A percentile compares a stretch with the other conserved stretches of the same genome.
phyloP scores from a whole-genome alignment of 2,329 filamentous ascomycete species.

The Microdochium bolleyi region DNA sequence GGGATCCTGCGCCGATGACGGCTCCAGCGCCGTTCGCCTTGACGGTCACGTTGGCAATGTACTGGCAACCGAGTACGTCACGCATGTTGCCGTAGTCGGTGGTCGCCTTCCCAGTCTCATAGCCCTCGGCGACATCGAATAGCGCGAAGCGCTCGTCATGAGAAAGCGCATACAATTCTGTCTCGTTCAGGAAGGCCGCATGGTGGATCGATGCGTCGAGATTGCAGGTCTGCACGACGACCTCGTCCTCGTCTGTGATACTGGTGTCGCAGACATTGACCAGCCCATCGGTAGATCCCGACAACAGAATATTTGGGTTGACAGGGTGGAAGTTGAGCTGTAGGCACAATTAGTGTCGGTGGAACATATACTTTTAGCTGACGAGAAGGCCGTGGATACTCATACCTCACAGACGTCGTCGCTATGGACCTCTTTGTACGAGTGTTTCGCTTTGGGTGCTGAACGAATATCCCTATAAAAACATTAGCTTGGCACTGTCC shows the following conservation, averaged over 20 bases:
- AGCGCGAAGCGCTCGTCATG: conserved; percentile 73
- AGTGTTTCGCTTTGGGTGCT: conserved; percentile 34
- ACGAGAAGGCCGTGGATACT: background rate
- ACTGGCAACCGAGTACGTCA: conserved; percentile 59
- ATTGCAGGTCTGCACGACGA: conserved; percentile 71
- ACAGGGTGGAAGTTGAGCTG: conserved; percentile 55
- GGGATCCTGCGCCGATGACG: conserved; percentile 56
- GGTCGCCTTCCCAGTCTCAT: conserved; percentile 48
- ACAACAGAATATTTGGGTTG: conserved; percentile 55
- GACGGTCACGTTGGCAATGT: conserved; percentile 59
- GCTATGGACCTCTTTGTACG: conserved; percentile 58
- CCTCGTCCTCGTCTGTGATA: conserved; percentile 67
- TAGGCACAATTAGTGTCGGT: conserved; percentile 14
- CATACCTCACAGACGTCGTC: conserved; percentile 57
- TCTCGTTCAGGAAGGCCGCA: conserved; percentile 59
- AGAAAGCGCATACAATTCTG: conserved; percentile 63
- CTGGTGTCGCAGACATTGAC: conserved; percentile 69
- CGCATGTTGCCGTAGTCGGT: conserved; percentile 63
- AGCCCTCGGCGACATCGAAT: conserved; percentile 59
- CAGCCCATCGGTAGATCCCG: conserved; percentile 72
- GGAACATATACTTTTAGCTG: background rate
- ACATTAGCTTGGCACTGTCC: conserved; percentile 5
- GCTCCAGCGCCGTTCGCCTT: conserved; percentile 51
- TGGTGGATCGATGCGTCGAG: conserved; percentile 68
- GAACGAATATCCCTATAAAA: conserved; percentile 48